Conservation (phyloP, 495 filamentous ascomycete genomes). For the Penicillium canariense region DNA sequence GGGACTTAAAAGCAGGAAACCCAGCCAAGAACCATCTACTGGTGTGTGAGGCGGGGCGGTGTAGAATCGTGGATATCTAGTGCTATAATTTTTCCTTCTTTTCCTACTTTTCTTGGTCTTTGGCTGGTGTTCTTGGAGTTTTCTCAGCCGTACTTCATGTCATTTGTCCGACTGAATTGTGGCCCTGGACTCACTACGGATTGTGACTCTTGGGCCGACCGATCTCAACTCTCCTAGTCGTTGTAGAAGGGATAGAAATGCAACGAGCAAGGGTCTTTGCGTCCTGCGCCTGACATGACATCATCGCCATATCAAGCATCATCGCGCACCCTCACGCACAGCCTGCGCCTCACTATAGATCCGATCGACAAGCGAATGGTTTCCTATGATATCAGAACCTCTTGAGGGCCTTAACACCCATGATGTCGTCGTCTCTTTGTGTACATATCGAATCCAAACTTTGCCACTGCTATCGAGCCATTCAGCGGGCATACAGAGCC, state of each 20-base stretch:
- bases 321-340: no score
- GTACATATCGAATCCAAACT: no score
- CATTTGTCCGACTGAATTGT: no score
- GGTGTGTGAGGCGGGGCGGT: constrained; percentile 51
- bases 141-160: neutral
- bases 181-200: no score
- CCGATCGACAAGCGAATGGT: no score
- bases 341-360: no score
- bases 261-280: neutral
- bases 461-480: no score
- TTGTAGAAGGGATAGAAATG: neutral
- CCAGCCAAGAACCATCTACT: constrained; percentile 44
- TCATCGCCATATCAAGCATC: no score
- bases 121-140: neutral
- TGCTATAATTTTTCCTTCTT: neutral
- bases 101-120: neutral
- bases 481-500: no score
- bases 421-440: no score
- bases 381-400: no score
- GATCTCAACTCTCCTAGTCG: neutral
- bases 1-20: constrained; percentile 40
- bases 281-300: neutral
- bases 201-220: neutral
- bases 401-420: no score
- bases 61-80: constrained; percentile 43